These are phyloP conservation scores for Vitis amurensis DNA, from an alignment of 164 flowering plant genomes.

Conservation along the genomic window DNA sequence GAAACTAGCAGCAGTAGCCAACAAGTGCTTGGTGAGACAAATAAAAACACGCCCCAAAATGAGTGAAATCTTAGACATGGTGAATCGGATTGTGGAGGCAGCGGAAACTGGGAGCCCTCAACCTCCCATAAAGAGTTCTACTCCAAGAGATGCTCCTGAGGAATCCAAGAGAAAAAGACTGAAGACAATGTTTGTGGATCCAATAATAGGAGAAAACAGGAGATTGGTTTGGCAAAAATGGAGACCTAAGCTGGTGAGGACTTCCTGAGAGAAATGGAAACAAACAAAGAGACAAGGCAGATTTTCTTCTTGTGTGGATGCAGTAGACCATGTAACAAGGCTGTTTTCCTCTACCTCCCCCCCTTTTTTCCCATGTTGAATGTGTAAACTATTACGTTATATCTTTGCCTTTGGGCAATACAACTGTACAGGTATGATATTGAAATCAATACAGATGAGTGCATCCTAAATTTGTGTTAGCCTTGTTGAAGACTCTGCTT, in stretches of 20 bases:
- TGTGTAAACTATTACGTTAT: too few relatives aligned
- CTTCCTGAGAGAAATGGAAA: slow-evolving; percentile 14
- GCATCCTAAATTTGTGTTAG: too few relatives aligned
- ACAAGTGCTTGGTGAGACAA: slow-evolving; percentile 60
- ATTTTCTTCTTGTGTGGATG: background rate
- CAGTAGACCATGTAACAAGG: background rate
- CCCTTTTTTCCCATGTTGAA: too few relatives aligned
- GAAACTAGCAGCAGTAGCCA: slow-evolving; percentile 76
- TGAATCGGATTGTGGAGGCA: slow-evolving; percentile 46
- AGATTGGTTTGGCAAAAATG: slow-evolving; percentile 32
- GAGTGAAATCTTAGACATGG: slow-evolving; percentile 78
- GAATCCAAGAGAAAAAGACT: slow-evolving; percentile 20
- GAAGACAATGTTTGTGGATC: slow-evolving; percentile 38
- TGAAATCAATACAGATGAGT: too few relatives aligned
- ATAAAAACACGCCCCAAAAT: slow-evolving; percentile 76
- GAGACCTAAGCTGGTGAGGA: slow-evolving; percentile 31
- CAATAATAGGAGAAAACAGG: slow-evolving; percentile 30
- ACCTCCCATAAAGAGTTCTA: slow-evolving; percentile 20
- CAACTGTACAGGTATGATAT: background rate
- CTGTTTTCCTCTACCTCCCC: too few relatives aligned
- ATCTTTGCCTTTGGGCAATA: too few relatives aligned
- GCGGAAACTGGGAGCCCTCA: slow-evolving; percentile 35
- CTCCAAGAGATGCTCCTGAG: slow-evolving; percentile 11
- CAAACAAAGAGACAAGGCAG: background rate
- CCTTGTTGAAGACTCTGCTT: too few relatives aligned